These are phyloP conservation scores for Odonthalia washingtoniensis DNA, from an alignment of 31 red algal genomes.

Conservation along the genomic window DNA sequence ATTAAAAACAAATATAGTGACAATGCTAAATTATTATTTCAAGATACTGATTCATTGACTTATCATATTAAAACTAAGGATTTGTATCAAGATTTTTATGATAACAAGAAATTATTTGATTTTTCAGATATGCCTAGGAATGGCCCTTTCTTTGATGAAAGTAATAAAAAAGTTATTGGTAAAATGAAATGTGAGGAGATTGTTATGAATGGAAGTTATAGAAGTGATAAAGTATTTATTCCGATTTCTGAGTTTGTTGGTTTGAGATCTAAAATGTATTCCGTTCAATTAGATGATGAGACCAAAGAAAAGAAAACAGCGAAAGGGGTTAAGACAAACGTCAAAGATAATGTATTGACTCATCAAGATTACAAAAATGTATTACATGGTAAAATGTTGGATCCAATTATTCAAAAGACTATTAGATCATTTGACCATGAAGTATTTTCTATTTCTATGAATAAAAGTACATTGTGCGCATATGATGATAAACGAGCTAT, in stretches of 20 bases:
- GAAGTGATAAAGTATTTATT: neutral
- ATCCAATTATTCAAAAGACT: neutral
- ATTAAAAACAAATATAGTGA: conserved; percentile 7
- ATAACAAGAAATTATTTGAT: conserved; percentile 8
- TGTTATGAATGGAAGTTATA: no score
- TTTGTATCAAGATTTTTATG: neutral
- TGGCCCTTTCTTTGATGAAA: neutral
- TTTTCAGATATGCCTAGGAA: conserved; percentile 10
- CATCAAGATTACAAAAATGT: neutral
- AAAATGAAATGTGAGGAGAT: conserved; percentile 6
- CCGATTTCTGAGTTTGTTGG: conserved; percentile 19
- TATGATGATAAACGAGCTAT: conserved; percentile 10
- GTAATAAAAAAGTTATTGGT: conserved; percentile 7
- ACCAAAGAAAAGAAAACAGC: conserved; percentile 5
- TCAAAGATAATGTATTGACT: neutral
- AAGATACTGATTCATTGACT: conserved; percentile 4
- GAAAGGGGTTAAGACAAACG: neutral
- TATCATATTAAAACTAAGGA: conserved; percentile 18
- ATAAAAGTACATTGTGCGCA: conserved; percentile 23
- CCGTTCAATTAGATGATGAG: neutral
- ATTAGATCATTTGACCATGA: neutral
- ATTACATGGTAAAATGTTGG: neutral
- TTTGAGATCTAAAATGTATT: conserved; percentile 10
- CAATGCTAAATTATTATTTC: conserved; percentile 18
- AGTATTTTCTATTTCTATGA: neutral